Evolutionary conservation across 176 grass and related monocot genomes (phyloP), one percentile per base, ranked within the genome.

Genomic region (Oryza longistaminata): DNA sequence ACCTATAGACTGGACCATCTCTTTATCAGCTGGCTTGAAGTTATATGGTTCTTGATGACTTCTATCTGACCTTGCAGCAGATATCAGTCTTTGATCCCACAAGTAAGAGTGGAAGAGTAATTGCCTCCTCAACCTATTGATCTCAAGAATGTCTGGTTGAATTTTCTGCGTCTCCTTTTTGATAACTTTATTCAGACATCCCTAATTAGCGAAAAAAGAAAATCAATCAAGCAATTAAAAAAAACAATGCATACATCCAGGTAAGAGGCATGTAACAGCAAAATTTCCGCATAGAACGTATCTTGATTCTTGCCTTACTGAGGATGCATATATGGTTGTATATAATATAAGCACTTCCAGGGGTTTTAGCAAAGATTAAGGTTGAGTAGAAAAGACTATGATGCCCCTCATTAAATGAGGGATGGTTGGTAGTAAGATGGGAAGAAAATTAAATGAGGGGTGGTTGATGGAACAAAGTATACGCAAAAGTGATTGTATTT

Each of bases 101-200:
- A 96, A 73, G 64, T 94, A 93, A 77, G 93, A 92, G 83, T 85
- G 88, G 67, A 99, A 96, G 70, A 99, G 66, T 85, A 99, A 84
- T 77, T 96, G 93, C 39, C 96, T 94, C 85, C 86, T 92, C 71
- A 96, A 86, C 74, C 94, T 92, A 83, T 92, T 99, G 88, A 99
- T 87, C 71, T 99, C 93, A 75, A 99, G 96, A 83, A 94, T 99
- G 79, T 99, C 96, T 62, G 87, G 77, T 83, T 96, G 91, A 55
- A 85, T 73, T 62, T 92, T 95, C 21, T 66, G 81, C 15, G 6
- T 64, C 77, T 99, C 93, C 88, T 81, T 99, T 86, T 93, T 92
- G 34, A 96, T 66, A 87, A 93, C 73, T 92, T 86, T 88, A 89
- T 89, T 88, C 62, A 99, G 42, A 78, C 78, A 86, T 81, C 76